These are phyloP conservation scores for Trametes elegans DNA, from an alignment of 768 basidiomycete species.

Conservation along the genomic window DNA sequence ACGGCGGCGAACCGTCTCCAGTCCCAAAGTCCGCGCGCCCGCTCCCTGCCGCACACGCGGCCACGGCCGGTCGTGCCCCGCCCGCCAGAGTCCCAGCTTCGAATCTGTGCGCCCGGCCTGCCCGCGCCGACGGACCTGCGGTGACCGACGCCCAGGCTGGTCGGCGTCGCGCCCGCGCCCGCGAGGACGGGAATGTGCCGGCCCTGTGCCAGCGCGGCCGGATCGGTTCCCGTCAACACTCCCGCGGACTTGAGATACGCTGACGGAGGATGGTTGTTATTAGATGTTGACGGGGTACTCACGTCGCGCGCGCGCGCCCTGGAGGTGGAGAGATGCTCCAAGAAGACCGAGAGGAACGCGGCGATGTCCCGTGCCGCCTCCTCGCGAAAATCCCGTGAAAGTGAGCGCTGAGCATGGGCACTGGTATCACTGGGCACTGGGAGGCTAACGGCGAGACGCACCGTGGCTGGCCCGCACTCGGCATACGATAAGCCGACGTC, in stretches of 20 bases:
- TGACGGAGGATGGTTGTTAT: too few relatives aligned
- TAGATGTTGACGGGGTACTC: slow-evolving; percentile 10
- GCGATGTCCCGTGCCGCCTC: slow-evolving; percentile 71
- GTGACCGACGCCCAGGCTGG: too few relatives aligned
- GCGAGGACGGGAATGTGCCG: too few relatives aligned
- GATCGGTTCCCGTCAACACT: too few relatives aligned
- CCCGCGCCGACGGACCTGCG: too few relatives aligned
- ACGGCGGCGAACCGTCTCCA: slow-evolving; percentile 36
- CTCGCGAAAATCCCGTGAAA: too few relatives aligned
- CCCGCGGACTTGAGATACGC: too few relatives aligned
- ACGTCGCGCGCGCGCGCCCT: slow-evolving; percentile 54
- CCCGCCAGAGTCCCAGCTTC: too few relatives aligned
- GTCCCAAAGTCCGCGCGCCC: slow-evolving; percentile 40
- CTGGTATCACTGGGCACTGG: not conserved
- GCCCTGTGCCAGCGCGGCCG: too few relatives aligned
- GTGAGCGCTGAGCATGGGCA: slow-evolving; percentile 40
- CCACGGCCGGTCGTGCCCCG: too few relatives aligned
- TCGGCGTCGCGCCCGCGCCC: too few relatives aligned
- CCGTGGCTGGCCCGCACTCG: slow-evolving; percentile 58
- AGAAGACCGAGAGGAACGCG: slow-evolving; percentile 69
- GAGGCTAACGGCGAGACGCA: slow-evolving; percentile 30
- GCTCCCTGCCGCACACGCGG: slow-evolving; percentile 37
- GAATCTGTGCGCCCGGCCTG: too few relatives aligned
- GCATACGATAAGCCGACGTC: slow-evolving; percentile 41
- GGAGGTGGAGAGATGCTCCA: slow-evolving; percentile 69